These are phyloP conservation scores for Citrus maxima DNA, from an alignment of 345 rosid species.

Conservation along the genomic window DNA sequence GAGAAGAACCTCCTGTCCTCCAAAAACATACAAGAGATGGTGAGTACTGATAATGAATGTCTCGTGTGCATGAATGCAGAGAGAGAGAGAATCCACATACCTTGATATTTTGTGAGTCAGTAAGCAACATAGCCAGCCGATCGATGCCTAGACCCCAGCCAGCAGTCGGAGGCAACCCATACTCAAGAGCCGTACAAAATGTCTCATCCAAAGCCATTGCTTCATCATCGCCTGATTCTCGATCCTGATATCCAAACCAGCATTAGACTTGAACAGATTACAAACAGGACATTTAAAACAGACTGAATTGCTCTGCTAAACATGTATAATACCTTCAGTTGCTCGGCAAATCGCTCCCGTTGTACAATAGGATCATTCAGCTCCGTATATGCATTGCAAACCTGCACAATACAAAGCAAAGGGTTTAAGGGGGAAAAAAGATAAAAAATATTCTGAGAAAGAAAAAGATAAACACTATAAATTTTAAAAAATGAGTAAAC, in stretches of 20 bases:
- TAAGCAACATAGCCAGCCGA: conserved; percentile 80
- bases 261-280: neutral
- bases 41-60: neutral
- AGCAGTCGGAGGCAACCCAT: conserved; percentile 91
- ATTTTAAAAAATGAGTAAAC: neutral
- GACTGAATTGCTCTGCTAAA: neutral
- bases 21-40: conserved; percentile 9
- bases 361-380: conserved; percentile 96
- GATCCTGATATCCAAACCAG: conserved; percentile 41
- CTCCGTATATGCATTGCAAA: conserved; percentile 97
- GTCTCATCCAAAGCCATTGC: conserved; percentile 98
- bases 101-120: conserved; percentile 97
- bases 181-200: conserved; percentile 81
- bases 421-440: neutral
- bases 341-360: conserved; percentile 88
- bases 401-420: conserved; percentile 27
- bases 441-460: neutral
- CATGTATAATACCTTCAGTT: conserved; percentile 64
- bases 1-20: conserved; percentile 85
- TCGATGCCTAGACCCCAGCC: conserved; percentile 98
- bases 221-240: conserved; percentile 96
- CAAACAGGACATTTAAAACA: neutral
- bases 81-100: conserved; percentile 25
- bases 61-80: neutral
- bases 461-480: neutral